These are phyloP conservation scores for Gentiana straminea DNA, from an alignment of 257 asterid genomes.

Conservation along the genomic window DNA sequence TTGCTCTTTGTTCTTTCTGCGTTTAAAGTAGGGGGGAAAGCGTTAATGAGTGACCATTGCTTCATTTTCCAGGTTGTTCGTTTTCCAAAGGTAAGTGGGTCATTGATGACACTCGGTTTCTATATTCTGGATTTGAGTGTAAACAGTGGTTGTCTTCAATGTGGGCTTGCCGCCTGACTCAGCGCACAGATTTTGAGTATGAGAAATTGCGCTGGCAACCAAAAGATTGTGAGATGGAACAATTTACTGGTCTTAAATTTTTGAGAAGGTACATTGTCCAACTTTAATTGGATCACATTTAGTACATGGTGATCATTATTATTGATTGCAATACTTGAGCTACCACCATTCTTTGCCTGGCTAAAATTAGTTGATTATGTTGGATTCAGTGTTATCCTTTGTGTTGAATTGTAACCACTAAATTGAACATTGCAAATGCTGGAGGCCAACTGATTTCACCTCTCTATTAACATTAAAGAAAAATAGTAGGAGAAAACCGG, in stretches of 20 bases:
- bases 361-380: neutral
- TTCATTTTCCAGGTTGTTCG: slow-evolving; percentile 41
- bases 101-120: slow-evolving; percentile 43
- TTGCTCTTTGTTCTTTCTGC: neutral
- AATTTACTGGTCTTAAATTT: slow-evolving; percentile 51
- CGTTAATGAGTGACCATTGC: neutral
- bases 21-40: no score
- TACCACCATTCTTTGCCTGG: neutral
- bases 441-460: no score
- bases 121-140: slow-evolving; percentile 77
- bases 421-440: no score
- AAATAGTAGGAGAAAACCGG: no score
- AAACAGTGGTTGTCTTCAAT: slow-evolving; percentile 77
- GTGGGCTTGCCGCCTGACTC: slow-evolving; percentile 95
- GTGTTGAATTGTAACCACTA: neutral
- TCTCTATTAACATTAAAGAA: no score
- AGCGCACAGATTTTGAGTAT: slow-evolving; percentile 73
- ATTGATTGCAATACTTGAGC: neutral
- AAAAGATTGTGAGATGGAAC: slow-evolving; percentile 54
- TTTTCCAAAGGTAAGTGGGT: slow-evolving; percentile 74
- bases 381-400: neutral
- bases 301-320: neutral
- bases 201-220: slow-evolving; percentile 79
- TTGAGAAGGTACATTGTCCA: slow-evolving; percentile 39
- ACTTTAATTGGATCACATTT: neutral